Percentiles rank a stretch among this genome's conserved stretches.
Evolutionary conservation across 1,284 basidiomycete species (phyloP).

Genomic region (Cutaneotrichosporon cavernicola): DNA sequence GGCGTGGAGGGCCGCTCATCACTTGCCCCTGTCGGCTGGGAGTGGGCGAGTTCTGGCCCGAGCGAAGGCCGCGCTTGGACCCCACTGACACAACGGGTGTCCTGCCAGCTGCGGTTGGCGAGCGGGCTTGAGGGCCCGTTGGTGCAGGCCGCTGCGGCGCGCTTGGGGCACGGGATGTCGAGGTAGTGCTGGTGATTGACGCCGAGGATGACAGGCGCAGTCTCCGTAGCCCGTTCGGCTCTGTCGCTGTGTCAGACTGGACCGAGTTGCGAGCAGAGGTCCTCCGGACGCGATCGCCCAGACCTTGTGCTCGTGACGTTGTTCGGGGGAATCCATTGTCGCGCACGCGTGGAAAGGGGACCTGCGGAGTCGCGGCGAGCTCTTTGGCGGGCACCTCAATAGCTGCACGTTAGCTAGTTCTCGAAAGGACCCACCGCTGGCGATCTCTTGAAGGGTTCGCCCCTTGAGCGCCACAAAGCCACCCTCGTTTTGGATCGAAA

Average conservation of each 20-base stretch:
- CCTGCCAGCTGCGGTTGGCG: constrained; percentile 35
- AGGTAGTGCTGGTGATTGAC: constrained; percentile 29
- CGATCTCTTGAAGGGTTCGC: constrained; percentile 85
- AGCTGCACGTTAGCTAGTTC: constrained; percentile 56
- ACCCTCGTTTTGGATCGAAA: constrained; percentile 70
- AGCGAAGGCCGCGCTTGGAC: constrained; percentile 1
- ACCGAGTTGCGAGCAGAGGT: not conserved
- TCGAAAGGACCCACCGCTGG: constrained; percentile 61
- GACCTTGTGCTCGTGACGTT: constrained; percentile 20
- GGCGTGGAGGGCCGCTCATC: constrained; percentile 31
- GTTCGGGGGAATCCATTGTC: constrained; percentile 27
- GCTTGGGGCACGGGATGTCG: constrained; percentile 5
- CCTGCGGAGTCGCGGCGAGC: constrained; percentile 53
- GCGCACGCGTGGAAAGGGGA: constrained; percentile 17
- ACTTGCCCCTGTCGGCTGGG: constrained; percentile 22
- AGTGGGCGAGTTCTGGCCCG: constrained; percentile 25
- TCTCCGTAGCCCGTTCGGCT: constrained; percentile 33
- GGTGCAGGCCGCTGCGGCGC: constrained; percentile 8
- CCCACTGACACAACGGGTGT: constrained; percentile 32
- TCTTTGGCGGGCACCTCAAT: constrained; percentile 75
- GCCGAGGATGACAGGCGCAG: constrained; percentile 40
- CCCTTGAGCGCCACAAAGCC: constrained; percentile 76
- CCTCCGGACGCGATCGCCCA: constrained; percentile 16
- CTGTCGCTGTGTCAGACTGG: constrained; percentile 15
- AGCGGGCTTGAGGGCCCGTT: constrained; percentile 31